Percentiles rank a stretch among this genome's conserved stretches.
These are phyloP conservation scores for Acanthamoeba lenticulata DNA, from an alignment of 208 protist species.

Conservation along the genomic window DNA sequence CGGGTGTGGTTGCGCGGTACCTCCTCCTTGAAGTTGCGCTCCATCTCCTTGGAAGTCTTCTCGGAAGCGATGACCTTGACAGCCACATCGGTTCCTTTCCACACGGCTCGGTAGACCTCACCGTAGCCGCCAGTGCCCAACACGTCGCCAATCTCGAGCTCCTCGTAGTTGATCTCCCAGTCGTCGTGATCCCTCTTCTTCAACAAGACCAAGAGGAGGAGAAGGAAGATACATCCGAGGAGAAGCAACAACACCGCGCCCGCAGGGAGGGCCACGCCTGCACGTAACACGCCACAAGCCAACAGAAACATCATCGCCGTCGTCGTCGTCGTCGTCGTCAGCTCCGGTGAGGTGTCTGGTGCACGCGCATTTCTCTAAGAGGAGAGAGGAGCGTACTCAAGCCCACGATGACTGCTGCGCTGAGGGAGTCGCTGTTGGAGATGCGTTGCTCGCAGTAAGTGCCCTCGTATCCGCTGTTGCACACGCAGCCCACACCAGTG, in stretches of 20 bases:
- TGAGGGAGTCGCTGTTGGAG: neutral
- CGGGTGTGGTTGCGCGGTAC: neutral
- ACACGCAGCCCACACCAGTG: neutral
- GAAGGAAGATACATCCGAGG: neutral
- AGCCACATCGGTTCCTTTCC: neutral
- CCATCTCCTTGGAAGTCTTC: neutral
- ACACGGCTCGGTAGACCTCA: neutral
- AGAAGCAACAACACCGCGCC: neutral
- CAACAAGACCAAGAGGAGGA: neutral
- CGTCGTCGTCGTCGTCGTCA: too few species aligned
- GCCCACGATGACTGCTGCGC: neutral
- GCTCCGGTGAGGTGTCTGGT: too few species aligned
- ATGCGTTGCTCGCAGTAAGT: neutral
- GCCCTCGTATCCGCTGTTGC: neutral
- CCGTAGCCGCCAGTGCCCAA: neutral
- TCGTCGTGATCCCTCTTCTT: neutral
- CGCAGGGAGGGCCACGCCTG: neutral
- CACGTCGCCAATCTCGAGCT: neutral
- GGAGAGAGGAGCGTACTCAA: neutral
- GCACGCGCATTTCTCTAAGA: too few species aligned
- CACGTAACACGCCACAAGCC: too few species aligned
- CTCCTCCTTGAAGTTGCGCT: neutral
- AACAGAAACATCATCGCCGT: too few species aligned
- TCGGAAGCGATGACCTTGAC: conserved; percentile 10
- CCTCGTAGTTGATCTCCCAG: neutral